Conservation (phyloP, 805 yeast genomes). For the Kluyveromyces siamensis region DNA sequence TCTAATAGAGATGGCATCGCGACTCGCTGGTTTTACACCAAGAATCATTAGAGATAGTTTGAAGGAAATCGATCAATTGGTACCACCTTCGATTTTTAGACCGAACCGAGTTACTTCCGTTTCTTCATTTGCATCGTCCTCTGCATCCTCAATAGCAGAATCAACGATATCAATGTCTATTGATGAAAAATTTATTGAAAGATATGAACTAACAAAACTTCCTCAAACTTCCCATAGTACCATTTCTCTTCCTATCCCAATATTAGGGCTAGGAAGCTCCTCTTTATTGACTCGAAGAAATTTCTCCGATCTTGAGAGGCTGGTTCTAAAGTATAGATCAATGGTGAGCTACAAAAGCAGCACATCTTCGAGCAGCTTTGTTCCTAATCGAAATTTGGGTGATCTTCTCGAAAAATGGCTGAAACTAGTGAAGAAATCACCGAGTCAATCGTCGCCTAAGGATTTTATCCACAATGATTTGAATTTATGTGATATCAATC, state of each 20-base stretch:
- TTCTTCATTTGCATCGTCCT: constrained; percentile 14
- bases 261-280: constrained; percentile 27
- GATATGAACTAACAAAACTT: constrained; percentile 45
- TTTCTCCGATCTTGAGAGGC: constrained; percentile 33
- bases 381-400: neutral
- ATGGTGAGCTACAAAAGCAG: constrained; percentile 28
- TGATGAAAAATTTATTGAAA: constrained; percentile 45
- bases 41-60: constrained; percentile 26
- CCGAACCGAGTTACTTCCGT: constrained; percentile 20
- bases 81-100: constrained; percentile 39
- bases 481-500: constrained; percentile 40
- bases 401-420: neutral
- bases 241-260: constrained; percentile 21
- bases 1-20: constrained; percentile 54
- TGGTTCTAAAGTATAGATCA: constrained; percentile 44
- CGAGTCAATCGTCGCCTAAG: neutral
- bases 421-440: neutral
- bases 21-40: constrained; percentile 46
- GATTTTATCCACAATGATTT: constrained; percentile 11
- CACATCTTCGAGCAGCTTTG: neutral
- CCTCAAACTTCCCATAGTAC: constrained; percentile 36
- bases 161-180: constrained; percentile 25
- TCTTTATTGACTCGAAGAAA: constrained; percentile 31
- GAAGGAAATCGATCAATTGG: constrained; percentile 38
- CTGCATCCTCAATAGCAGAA: constrained; percentile 12